A percentile compares a stretch with the other conserved stretches of the same genome.
phyloP scores from a whole-genome alignment of 2,329 filamentous ascomycete genomes.

The Torrubiella hemipterigena region DNA sequence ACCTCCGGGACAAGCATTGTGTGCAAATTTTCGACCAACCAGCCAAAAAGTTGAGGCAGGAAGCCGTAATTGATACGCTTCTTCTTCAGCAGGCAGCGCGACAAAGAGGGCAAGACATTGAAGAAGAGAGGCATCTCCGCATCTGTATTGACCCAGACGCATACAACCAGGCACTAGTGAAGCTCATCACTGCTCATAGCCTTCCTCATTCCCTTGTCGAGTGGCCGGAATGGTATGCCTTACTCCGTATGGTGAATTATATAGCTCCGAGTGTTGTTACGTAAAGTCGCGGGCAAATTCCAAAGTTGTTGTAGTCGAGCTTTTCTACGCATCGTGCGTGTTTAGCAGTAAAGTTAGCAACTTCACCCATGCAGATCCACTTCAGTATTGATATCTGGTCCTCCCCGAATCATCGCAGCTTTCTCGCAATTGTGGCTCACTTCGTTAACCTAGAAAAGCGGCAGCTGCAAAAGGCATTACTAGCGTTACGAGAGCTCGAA shows the following conservation, averaged over 20 bases:
- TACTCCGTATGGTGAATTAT: not conserved
- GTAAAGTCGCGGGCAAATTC: constrained; percentile 1
- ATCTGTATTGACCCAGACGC: not conserved
- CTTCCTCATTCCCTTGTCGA: constrained; percentile 1
- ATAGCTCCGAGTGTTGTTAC: constrained; percentile 1
- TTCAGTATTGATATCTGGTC: constrained; percentile 1
- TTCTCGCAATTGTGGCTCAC: not conserved
- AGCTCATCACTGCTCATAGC: not conserved
- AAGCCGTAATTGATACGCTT: constrained; percentile 2
- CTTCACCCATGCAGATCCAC: constrained; percentile 1
- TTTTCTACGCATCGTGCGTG: not conserved
- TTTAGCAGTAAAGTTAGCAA: not conserved
- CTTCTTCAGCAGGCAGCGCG: not conserved
- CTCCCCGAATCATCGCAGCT: not conserved
- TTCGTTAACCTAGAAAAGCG: not conserved
- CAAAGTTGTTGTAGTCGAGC: not conserved
- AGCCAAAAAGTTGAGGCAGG: constrained; percentile 1
- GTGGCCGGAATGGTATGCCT: constrained; percentile 1
- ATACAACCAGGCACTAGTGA: constrained; percentile 1
- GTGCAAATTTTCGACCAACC: constrained; percentile 1
- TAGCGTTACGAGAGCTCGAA: constrained; percentile 4
- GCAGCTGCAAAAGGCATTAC: not conserved
- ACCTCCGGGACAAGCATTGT: constrained; percentile 1
- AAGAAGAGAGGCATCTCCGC: not conserved
- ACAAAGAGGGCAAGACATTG: constrained; percentile 2